These are phyloP conservation scores for Grosmannia huntii DNA, from an alignment of 2,329 filamentous ascomycete species.

Conservation along the genomic window DNA sequence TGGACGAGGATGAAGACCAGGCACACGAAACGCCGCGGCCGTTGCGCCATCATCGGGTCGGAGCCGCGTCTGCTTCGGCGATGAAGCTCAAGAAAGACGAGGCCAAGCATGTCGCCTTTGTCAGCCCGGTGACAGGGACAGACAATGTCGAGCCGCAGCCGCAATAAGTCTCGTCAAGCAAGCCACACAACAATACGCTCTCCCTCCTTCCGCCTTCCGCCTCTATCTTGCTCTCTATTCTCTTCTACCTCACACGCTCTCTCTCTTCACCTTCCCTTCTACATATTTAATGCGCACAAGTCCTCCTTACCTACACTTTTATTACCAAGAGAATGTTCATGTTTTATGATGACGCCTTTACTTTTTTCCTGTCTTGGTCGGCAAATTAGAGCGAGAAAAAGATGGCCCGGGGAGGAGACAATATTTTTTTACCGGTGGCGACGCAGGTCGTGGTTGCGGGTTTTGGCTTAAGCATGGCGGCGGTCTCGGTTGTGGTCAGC, in stretches of 20 bases:
- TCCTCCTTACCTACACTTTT: not conserved
- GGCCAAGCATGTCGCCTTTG: slow-evolving; percentile 41
- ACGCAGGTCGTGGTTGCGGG: slow-evolving; percentile 6
- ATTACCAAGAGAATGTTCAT: slow-evolving; percentile 5
- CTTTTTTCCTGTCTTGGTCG: slow-evolving; percentile 1
- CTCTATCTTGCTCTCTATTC: not conserved
- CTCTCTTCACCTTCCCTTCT: not conserved
- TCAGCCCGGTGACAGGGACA: slow-evolving; percentile 34
- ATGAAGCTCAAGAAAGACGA: slow-evolving; percentile 42
- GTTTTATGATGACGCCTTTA: slow-evolving; percentile 1
- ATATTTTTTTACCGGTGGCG: slow-evolving; percentile 1
- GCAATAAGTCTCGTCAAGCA: not conserved
- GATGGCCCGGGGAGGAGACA: not conserved
- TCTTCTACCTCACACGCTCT: not conserved
- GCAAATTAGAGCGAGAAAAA: slow-evolving; percentile 2
- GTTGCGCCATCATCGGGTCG: slow-evolving; percentile 30
- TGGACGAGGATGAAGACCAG: slow-evolving; percentile 39
- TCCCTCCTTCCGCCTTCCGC: not conserved
- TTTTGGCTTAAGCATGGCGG: slow-evolving; percentile 5
- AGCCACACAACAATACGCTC: not conserved
- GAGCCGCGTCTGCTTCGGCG: slow-evolving; percentile 19
- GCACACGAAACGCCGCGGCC: slow-evolving; percentile 20
- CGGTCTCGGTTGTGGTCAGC: not conserved
- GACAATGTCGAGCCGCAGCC: slow-evolving; percentile 19
- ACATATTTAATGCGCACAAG: slow-evolving; percentile 5